Conservation (phyloP, 2,329 filamentous ascomycete species). For the Passalora sequoiae region DNA sequence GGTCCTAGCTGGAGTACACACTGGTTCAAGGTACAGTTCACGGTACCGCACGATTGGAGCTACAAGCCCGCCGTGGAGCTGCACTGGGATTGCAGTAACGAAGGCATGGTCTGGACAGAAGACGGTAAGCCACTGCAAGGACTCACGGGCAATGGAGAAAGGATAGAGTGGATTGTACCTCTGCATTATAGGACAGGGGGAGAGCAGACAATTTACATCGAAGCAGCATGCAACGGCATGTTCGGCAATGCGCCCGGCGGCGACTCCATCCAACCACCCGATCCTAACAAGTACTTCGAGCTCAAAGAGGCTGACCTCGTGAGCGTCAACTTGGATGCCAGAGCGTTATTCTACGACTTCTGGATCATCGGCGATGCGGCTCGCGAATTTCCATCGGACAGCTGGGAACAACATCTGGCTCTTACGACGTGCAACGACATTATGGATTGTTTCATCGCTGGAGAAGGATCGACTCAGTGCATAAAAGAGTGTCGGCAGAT, state of each 20-base stretch:
- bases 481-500: conserved; percentile 77
- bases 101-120: conserved; percentile 89
- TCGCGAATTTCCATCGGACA: conserved; percentile 80
- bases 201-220: conserved; percentile 85
- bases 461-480: conserved; percentile 64
- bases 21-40: conserved; percentile 85
- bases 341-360: conserved; percentile 81
- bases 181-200: conserved; percentile 75
- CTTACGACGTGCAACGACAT: conserved; percentile 78
- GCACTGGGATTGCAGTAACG: conserved; percentile 92
- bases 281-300: conserved; percentile 74
- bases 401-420: conserved; percentile 83
- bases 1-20: conserved; percentile 97
- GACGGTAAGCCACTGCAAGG: conserved; percentile 89
- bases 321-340: conserved; percentile 78
- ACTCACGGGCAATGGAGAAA: conserved; percentile 81
- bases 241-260: conserved; percentile 86
- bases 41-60: conserved; percentile 65
- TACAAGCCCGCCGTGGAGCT: conserved; percentile 83
- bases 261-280: conserved; percentile 81
- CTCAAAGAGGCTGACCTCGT: conserved; percentile 78
- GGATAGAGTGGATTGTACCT: conserved; percentile 87
- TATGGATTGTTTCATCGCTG: conserved; percentile 82
- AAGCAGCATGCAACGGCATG: conserved; percentile 99
- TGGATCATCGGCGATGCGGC: conserved; percentile 95